Conservation (phyloP, 2,329 filamentous ascomycete species). For the Rugonectria rugulosa region DNA sequence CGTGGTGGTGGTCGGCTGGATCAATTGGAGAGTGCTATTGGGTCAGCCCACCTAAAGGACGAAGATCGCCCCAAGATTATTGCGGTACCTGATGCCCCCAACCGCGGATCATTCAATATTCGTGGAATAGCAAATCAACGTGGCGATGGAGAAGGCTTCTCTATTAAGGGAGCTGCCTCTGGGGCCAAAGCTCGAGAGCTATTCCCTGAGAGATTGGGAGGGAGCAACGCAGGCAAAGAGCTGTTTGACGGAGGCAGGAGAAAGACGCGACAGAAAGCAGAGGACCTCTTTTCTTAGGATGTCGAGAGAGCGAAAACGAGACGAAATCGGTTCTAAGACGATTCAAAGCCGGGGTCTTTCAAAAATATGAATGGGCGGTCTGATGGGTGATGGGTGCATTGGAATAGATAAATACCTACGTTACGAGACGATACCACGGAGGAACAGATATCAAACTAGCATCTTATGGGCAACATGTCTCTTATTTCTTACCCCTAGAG, state of each 20-base stretch:
- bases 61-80: conserved; percentile 63
- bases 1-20: conserved; percentile 44
- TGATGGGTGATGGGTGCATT: conserved; percentile 22
- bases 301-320: not conserved
- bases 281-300: conserved; percentile 72
- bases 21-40: conserved; percentile 49
- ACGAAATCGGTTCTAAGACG: not conserved
- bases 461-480: conserved; percentile 17
- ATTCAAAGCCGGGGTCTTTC: not conserved
- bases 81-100: conserved; percentile 56
- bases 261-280: conserved; percentile 71
- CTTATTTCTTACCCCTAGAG: too few relatives aligned
- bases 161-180: conserved; percentile 71
- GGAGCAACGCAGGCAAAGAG: conserved; percentile 71
- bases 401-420: conserved; percentile 26
- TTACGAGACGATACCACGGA: conserved; percentile 40
- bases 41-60: conserved; percentile 47
- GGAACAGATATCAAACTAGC: conserved; percentile 27
- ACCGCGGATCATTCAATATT: conserved; percentile 61
- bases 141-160: conserved; percentile 58
- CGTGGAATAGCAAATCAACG: conserved; percentile 62
- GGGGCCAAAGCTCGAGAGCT: conserved; percentile 64
- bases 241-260: conserved; percentile 62
- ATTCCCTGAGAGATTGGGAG: conserved; percentile 69
- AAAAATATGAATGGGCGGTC: conserved; percentile 3